These are phyloP conservation scores for Phytophthora pistaciae DNA, from an alignment of 352 stramenopile genomes.

Conservation along the genomic window DNA sequence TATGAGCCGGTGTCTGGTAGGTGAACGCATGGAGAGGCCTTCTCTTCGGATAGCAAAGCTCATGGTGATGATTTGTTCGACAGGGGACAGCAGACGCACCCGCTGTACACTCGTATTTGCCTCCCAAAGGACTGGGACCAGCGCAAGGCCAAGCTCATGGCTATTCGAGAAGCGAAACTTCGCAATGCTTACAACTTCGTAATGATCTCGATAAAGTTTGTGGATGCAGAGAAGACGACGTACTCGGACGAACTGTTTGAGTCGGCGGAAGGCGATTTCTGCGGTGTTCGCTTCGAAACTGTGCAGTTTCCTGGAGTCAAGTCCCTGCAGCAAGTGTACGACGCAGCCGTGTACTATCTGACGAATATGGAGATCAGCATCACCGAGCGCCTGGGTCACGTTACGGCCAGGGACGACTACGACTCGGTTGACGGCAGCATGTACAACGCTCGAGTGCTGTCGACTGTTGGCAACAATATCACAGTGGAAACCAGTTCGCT, in stretches of 20 bases:
- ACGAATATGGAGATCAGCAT: constrained; percentile 52
- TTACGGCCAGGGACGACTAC: constrained; percentile 39
- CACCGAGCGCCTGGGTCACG: constrained; percentile 34
- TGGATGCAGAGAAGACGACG: constrained; percentile 23
- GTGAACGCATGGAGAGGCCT: not conserved
- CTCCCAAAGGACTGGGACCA: constrained; percentile 20
- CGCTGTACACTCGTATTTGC: constrained; percentile 31
- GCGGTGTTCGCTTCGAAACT: constrained; percentile 28
- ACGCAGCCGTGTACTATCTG: constrained; percentile 42
- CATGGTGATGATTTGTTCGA: not conserved
- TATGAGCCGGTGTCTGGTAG: constrained; percentile 19
- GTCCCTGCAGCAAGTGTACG: constrained; percentile 42
- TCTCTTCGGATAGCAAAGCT: not conserved
- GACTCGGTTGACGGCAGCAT: constrained; percentile 23
- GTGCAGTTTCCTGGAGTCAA: constrained; percentile 37
- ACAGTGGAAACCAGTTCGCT: constrained; percentile 41
- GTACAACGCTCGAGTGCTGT: constrained; percentile 28
- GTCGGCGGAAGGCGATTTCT: constrained; percentile 32
- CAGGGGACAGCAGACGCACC: constrained; percentile 22
- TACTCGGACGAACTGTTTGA: constrained; percentile 38
- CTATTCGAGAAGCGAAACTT: constrained; percentile 21
- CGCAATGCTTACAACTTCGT: constrained; percentile 30
- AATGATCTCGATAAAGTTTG: constrained; percentile 9
- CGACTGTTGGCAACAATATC: constrained; percentile 17
- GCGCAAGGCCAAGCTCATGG: constrained; percentile 13